These are phyloP conservation scores for Brassica napus DNA, from an alignment of 345 rosid genomes.

Conservation along the genomic window DNA sequence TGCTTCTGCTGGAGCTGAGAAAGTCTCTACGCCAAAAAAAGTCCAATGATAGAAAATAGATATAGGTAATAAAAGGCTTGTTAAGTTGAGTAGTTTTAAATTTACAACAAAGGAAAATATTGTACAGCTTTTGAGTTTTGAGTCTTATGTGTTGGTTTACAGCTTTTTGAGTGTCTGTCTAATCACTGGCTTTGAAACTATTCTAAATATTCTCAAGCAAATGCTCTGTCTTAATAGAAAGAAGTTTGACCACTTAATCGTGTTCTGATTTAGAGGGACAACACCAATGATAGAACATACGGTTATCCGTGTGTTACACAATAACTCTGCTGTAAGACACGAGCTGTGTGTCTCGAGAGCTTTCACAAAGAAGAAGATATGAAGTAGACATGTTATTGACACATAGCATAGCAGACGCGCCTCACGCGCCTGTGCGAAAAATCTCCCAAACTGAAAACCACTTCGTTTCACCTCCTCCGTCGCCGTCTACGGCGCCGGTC, in stretches of 20 bases:
- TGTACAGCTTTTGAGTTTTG: constrained; percentile 34
- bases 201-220: neutral
- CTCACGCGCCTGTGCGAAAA: too few relatives aligned
- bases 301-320: too few relatives aligned
- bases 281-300: too few relatives aligned
- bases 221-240: neutral
- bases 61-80: neutral
- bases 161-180: neutral
- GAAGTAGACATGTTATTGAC: too few relatives aligned
- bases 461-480: too few relatives aligned
- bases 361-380: too few relatives aligned
- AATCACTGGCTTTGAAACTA: neutral
- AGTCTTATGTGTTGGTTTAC: constrained; percentile 5
- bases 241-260: neutral
- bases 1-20: constrained; percentile 17
- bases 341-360: too few relatives aligned
- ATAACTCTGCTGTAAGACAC: too few relatives aligned
- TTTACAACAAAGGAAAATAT: constrained; percentile 10
- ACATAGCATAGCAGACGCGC: too few relatives aligned
- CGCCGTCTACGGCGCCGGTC: too few relatives aligned
- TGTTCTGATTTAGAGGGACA: neutral
- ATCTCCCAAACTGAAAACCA: too few relatives aligned
- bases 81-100: constrained; percentile 16
- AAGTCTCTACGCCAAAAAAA: constrained; percentile 13
- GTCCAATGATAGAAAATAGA: constrained; percentile 1